phyloP scores from a whole-genome alignment of 1,284 basidiomycete species.

The Singerocomus inundabilis region DNA sequence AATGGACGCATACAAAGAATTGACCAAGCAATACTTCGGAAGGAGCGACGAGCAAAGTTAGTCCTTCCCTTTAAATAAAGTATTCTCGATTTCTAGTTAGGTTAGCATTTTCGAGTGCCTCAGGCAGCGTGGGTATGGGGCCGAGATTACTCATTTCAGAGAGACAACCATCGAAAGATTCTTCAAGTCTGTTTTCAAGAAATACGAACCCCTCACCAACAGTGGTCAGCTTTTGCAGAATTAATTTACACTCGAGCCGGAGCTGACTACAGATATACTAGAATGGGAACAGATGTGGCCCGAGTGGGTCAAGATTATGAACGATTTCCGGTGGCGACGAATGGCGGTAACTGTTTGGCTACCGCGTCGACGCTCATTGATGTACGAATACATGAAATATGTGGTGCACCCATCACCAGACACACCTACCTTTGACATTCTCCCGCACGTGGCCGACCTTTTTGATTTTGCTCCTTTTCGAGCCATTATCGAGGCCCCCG shows the following conservation, averaged over 20 bases:
- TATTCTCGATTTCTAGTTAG: not conserved
- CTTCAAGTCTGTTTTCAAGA: constrained; percentile 11
- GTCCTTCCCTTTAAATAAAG: not conserved
- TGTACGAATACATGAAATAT: constrained; percentile 12
- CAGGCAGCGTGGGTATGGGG: constrained; percentile 13
- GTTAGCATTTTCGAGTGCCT: constrained; percentile 20
- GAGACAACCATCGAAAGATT: constrained; percentile 1
- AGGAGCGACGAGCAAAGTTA: constrained; percentile 11
- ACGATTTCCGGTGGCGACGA: constrained; percentile 6
- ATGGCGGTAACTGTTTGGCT: constrained; percentile 13
- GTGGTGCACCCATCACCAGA: constrained; percentile 7
- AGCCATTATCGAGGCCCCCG: constrained; percentile 13
- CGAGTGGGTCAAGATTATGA: constrained; percentile 14
- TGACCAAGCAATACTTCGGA: constrained; percentile 7
- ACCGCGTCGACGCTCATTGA: constrained; percentile 16
- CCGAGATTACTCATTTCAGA: constrained; percentile 12
- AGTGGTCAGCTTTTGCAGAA: constrained; percentile 9
- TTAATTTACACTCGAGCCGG: not conserved
- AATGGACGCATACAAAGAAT: constrained; percentile 8
- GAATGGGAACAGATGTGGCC: constrained; percentile 17
- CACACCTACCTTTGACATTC: constrained; percentile 9
- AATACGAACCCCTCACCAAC: constrained; percentile 13
- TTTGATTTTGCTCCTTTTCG: constrained; percentile 15
- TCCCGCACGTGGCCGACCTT: constrained; percentile 24
- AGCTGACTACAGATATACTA: constrained; percentile 7